Percentiles rank a stretch among this genome's conserved stretches.
These are phyloP conservation scores for Hirsutella rhossiliensis DNA, from an alignment of 2,329 filamentous ascomycete species.

Conservation along the genomic window DNA sequence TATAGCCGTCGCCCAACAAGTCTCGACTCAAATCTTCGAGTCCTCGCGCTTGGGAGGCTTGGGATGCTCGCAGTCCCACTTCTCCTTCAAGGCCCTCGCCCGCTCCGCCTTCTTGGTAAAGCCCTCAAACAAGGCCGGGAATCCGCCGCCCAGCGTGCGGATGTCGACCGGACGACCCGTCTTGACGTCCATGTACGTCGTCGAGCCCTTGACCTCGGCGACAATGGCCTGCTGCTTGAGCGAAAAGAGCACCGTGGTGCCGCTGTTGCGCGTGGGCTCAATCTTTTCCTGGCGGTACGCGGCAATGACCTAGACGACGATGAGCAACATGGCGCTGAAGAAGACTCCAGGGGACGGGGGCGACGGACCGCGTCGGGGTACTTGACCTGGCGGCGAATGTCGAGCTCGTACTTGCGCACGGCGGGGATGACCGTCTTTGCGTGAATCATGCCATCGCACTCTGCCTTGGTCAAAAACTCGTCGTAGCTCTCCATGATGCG, in stretches of 20 bases:
- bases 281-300: constrained; percentile 4
- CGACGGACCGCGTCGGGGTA: constrained; percentile 7
- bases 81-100: background rate
- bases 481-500: constrained; percentile 13
- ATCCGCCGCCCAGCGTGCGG: background rate
- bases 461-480: constrained; percentile 10
- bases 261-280: constrained; percentile 4
- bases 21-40: too few species aligned
- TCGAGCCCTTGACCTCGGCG: constrained; percentile 1
- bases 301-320: constrained; percentile 3
- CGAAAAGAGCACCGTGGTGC: constrained; percentile 3
- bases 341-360: background rate
- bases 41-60: background rate
- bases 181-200: constrained; percentile 2
- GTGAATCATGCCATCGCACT: constrained; percentile 12
- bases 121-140: background rate
- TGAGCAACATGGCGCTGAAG: background rate
- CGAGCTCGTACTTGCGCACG: constrained; percentile 9
- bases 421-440: constrained; percentile 9
- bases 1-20: too few species aligned
- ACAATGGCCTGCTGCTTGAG: constrained; percentile 7
- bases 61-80: background rate
- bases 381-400: constrained; percentile 10
- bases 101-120: background rate
- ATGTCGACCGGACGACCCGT: constrained; percentile 5